Percentiles rank a stretch among this genome's conserved stretches.
Conservation (phyloP, 2,329 filamentous ascomycete genomes). For the Sodiomyces alkalinus region DNA sequence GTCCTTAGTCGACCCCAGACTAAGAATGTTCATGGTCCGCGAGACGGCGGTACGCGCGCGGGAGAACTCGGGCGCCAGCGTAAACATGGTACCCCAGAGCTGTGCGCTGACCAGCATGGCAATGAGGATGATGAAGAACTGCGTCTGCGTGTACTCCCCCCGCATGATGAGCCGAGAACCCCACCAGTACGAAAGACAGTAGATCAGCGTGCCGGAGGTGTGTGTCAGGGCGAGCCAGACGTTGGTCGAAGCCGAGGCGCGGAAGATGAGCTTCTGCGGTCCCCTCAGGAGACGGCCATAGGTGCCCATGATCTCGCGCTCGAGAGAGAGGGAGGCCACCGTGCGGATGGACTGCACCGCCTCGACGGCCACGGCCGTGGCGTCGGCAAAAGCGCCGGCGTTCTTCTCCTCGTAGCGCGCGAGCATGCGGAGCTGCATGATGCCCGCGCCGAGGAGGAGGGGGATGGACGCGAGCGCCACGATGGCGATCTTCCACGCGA, state of each 20-base stretch:
- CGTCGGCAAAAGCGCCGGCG: constrained; percentile 30
- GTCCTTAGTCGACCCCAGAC: constrained; percentile 11
- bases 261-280: constrained; percentile 9
- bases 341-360: constrained; percentile 34
- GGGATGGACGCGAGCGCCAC: constrained; percentile 38
- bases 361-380: constrained; percentile 31
- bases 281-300: constrained; percentile 15
- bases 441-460: constrained; percentile 34
- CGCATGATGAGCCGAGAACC: constrained; percentile 43
- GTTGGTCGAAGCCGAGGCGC: constrained; percentile 18
- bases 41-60: constrained; percentile 37
- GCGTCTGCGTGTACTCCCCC: constrained; percentile 37
- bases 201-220: constrained; percentile 38
- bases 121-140: constrained; percentile 48
- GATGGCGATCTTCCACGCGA: constrained; percentile 44
- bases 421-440: constrained; percentile 36
- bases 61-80: constrained; percentile 47
- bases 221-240: constrained; percentile 32
- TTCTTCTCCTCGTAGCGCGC: constrained; percentile 29
- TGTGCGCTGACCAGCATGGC: constrained; percentile 47
- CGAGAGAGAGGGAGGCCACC: constrained; percentile 14
- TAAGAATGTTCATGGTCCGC: constrained; percentile 24
- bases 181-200: constrained; percentile 55
- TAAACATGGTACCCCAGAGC: constrained; percentile 48
- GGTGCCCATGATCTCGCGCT: constrained; percentile 16